Base-by-base conservation (phyloP, 1,139 yeast genomes). In the Keqinozyma sinolaborantium region DNA sequence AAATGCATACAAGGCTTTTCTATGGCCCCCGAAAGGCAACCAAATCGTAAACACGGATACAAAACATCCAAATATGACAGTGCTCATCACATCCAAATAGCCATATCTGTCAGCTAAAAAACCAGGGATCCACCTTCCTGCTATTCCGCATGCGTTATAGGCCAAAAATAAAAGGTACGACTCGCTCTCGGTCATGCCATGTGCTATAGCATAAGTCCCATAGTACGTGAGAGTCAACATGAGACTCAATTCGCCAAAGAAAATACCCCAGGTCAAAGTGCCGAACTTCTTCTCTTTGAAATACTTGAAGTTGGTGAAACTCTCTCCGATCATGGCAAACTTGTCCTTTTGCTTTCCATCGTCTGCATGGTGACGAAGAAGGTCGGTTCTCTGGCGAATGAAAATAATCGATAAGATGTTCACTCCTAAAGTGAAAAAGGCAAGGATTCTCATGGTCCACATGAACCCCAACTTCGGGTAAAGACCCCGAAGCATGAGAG, bases 401-500 rank as follows among this genome's bases (percentile, higher is more conserved):
- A 77, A 54, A 0, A 64, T 30, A 7, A 65, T 58, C 2, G 79
- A 60, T 13, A 56, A 36, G 0, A 53, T 25, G 44, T 73, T 56
- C 24, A 75, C 60, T 0, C 59, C 64, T 10, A 68, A 50, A 39
- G 74, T 67, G 2, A 75, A 52, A 30, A 78, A 66, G 1, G 75
- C 79, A 31, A 77, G 52, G 1, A 73, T 65, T 41, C 86, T 56
- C 37, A 79, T 70, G 0, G 84, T 81, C 85, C 85, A 79, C 7
- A 58, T 53, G 42, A 66, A 80, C 0, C 85, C 86, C 24, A 75
- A 68, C 30, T 63, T 62, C 3, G 53, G 51, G 44, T 77, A 80
- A 11, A 79, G 51, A 23, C 64, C 62, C 38, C 80, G 59, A 39
- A 80, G 62, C 60, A 79, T 65, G 30, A 78, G 61, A 1, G 87